Base-by-base conservation (phyloP, 495 filamentous ascomycete species). In the Chaetomium fimeti region DNA sequence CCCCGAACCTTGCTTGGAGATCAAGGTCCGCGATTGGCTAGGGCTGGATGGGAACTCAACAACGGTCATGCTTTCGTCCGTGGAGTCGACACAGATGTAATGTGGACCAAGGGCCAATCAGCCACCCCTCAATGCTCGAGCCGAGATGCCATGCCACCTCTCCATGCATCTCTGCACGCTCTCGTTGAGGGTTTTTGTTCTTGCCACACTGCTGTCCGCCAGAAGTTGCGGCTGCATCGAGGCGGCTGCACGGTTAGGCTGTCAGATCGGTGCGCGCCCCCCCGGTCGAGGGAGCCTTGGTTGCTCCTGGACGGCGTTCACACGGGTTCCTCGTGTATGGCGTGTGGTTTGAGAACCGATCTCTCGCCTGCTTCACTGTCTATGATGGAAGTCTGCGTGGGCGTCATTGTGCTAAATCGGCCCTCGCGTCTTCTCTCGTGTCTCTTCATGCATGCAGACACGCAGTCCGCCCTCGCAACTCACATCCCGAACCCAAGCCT, bases 31-130 rank as follows among this genome's bases (percentile, higher is more conserved):
- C 72, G 70, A 80, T 79, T 81, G 78, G 79, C 68, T 65, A 60
- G 62, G 60, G 66, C 61, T 36, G 63, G 66, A 71, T 71, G 68
- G 69, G 71, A 68, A 70, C 73, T 75, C 74, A 69, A 77, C 77
- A 76, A 77, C 78, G 75, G 77, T 73, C 78, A 79, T 79, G 79
- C 78, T 75, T 77, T 75, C 73, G 72, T 74, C 77, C 78, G 76
- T 75, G 69, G 74, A 74, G 72, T 74, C 71, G 74, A 76, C 72
- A 60, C 74, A 76, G 71, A 78, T 71, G 75, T 77, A 75, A 75
- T 76, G 76, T 79, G 70, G 68, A 66, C 61, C 68, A 71, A 63
- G 62, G 69, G 55, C 76, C 74, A 79, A 79, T 81, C 70, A 77
- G 60, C 65, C 69, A 66, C 68, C 57, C 73, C 61, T 66, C 71